Percentiles rank a stretch among this genome's conserved stretches.
Conservation (phyloP, 1,284 basidiomycete genomes). For the Chondrostereum purpureum region DNA sequence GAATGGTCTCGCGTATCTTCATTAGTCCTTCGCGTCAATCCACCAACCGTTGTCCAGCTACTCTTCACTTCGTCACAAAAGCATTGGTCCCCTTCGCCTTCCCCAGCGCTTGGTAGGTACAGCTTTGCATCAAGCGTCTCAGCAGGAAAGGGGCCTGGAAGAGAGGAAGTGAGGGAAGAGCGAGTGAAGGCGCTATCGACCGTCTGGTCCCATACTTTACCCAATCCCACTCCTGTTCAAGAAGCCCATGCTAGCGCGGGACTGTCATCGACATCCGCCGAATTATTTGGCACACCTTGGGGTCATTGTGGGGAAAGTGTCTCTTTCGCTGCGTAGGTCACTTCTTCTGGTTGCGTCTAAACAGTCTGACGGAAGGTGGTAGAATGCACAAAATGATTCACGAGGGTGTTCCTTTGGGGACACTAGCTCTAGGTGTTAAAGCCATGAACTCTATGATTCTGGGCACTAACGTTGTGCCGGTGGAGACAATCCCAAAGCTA, state of each 20-base stretch:
- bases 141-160: conserved; percentile 14
- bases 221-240: conserved; percentile 14
- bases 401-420: conserved; percentile 9
- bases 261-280: conserved; percentile 10
- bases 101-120: conserved; percentile 6
- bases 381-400: conserved; percentile 13
- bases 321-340: conserved; percentile 14
- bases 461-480: conserved; percentile 12
- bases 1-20: conserved; percentile 15
- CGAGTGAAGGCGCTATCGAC: conserved; percentile 9
- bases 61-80: conserved; percentile 3
- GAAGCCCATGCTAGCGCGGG: conserved; percentile 12
- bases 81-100: neutral
- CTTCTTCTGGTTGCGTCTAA: neutral
- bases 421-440: conserved; percentile 15
- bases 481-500: conserved; percentile 10
- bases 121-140: conserved; percentile 15
- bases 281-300: conserved; percentile 17
- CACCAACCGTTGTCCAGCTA: conserved; percentile 17
- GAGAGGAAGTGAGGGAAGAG: conserved; percentile 11
- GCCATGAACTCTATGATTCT: conserved; percentile 14
- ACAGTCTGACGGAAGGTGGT: neutral
- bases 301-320: conserved; percentile 17
- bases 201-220: conserved; percentile 10
- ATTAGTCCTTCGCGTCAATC: conserved; percentile 11